Evolutionary conservation across 139 green algal species (phyloP).

Genomic region (Micromonas commoda): DNA sequence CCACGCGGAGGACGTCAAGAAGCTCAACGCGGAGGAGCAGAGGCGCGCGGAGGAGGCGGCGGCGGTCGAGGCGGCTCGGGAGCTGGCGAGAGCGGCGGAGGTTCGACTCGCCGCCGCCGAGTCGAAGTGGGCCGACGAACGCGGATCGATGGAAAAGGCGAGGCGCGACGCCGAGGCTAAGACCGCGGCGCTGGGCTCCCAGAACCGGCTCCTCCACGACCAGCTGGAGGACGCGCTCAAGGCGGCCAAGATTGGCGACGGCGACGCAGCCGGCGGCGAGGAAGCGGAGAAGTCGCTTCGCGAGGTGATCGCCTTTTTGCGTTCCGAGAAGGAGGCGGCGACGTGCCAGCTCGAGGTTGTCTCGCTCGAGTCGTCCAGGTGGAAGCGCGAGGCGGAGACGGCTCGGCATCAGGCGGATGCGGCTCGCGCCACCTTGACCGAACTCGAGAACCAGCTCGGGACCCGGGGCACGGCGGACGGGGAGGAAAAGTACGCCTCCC

Average conservation of each 20-base stretch:
- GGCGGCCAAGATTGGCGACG: not conserved
- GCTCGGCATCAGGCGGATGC: not conserved
- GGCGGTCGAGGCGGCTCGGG: not conserved
- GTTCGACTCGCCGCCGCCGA: not conserved
- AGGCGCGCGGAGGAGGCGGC: not conserved
- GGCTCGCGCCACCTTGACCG: not conserved
- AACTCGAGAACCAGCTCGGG: not conserved
- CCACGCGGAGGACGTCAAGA: not conserved
- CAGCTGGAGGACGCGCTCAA: slow-evolving; percentile 8
- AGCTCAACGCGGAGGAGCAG: slow-evolving; percentile 1
- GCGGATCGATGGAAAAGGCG: not conserved
- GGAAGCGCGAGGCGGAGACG: not conserved
- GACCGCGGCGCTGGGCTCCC: not conserved
- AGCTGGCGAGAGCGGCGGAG: not conserved
- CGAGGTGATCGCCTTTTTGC: slow-evolving; percentile 5
- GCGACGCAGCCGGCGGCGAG: not conserved
- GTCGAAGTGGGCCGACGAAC: not conserved
- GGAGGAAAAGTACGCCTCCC: slow-evolving; percentile 1
- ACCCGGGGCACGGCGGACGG: not conserved
- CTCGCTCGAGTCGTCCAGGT: not conserved
- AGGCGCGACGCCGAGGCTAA: slow-evolving; percentile 11
- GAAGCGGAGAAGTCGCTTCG: not conserved
- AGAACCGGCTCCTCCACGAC: slow-evolving; percentile 14
- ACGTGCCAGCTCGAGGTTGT: not conserved
- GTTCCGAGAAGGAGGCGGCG: slow-evolving; percentile 1